These are phyloP conservation scores for Oenanthe sinensis DNA, from an alignment of 129 eudicot genomes.

Conservation along the genomic window DNA sequence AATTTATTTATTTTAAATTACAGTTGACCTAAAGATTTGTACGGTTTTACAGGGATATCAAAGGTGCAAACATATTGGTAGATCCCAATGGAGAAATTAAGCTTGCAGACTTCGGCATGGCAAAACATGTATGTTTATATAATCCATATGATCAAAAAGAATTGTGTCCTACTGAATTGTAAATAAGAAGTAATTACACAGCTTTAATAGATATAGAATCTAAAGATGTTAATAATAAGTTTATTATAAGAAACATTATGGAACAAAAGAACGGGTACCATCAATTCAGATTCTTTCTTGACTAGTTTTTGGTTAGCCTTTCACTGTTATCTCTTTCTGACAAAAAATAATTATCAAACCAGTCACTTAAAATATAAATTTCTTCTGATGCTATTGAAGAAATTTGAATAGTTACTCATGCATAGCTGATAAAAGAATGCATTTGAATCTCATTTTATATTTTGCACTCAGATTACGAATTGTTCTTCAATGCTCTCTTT, in stretches of 20 bases:
- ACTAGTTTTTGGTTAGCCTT: neutral
- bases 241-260: neutral
- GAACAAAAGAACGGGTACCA: neutral
- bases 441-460: constrained; percentile 13
- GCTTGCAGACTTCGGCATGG: constrained; percentile 99
- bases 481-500: constrained; percentile 80
- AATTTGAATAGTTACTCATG: neutral
- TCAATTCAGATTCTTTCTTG: neutral
- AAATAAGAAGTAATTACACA: neutral
- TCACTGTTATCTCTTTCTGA: neutral
- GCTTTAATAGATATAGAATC: neutral
- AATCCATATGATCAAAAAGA: neutral
- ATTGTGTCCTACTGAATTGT: neutral
- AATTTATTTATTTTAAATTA: neutral
- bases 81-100: constrained; percentile 91
- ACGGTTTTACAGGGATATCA: constrained; percentile 63
- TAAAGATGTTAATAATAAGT: neutral
- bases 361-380: neutral
- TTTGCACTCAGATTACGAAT: constrained; percentile 45
- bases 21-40: neutral
- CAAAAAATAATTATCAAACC: neutral
- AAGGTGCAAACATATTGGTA: constrained; percentile 94
- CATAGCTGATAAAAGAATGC: neutral
- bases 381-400: neutral
- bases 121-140: constrained; percentile 66